Evolutionary conservation across 2,329 filamentous ascomycete species (phyloP).

Genomic region (Nectriaceae sp.): DNA sequence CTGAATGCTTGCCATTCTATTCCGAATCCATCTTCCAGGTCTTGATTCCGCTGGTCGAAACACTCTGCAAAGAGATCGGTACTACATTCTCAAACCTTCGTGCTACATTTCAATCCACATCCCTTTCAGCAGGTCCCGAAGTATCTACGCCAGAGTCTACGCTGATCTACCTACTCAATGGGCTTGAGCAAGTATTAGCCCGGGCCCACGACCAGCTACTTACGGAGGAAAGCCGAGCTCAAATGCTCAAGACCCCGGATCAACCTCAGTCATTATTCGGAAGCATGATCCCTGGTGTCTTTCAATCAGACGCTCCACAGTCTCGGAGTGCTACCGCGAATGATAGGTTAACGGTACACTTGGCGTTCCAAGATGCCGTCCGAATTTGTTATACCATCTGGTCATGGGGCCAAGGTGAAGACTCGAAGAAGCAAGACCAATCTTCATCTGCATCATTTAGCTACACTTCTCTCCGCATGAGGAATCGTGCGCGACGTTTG

Average conservation of each 20-base stretch:
- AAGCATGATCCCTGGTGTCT: conserved; percentile 91
- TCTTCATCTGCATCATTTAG: conserved; percentile 79
- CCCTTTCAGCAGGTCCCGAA: conserved; percentile 20
- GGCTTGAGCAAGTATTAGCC: conserved; percentile 86
- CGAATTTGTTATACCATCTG: conserved; percentile 91
- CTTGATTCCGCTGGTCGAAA: conserved; percentile 87
- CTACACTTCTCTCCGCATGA: conserved; percentile 88
- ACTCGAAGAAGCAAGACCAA: conserved; percentile 60
- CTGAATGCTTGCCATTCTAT: conserved; percentile 82
- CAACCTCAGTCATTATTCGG: conserved; percentile 88
- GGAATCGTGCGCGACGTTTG: conserved; percentile 83
- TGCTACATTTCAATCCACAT: conserved; percentile 54
- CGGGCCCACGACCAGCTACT: conserved; percentile 82
- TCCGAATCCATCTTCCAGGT: conserved; percentile 85
- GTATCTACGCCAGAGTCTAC: conserved; percentile 63
- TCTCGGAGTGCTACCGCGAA: conserved; percentile 87
- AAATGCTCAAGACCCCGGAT: conserved; percentile 75
- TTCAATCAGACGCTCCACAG: conserved; percentile 75
- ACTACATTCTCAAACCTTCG: conserved; percentile 72
- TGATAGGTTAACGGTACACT: conserved; percentile 84
- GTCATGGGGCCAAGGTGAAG: conserved; percentile 79
- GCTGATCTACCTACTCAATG: conserved; percentile 85
- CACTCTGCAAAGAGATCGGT: conserved; percentile 77
- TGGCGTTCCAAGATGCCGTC: conserved; percentile 97
- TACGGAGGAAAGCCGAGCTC: conserved; percentile 70